Base-by-base conservation (phyloP, 2,329 filamentous ascomycete genomes). In the Massarina eburnea region DNA sequence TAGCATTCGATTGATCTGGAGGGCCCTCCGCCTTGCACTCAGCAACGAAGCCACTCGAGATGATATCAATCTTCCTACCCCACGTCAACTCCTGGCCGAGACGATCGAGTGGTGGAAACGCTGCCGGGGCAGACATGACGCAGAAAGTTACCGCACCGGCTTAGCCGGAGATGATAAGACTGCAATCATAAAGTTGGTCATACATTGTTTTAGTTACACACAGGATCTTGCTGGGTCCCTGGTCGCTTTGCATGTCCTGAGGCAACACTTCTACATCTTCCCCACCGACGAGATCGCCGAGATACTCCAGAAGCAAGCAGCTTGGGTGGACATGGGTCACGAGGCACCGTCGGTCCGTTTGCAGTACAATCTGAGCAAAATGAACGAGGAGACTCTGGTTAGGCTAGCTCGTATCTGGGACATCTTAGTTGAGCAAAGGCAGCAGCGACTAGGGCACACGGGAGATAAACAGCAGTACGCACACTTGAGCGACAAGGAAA, bases 131-230 rank as follows among this genome's bases (percentile, higher is more conserved):
- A 58, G 65, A 22, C 48, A 45, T 26, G 64, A 68, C 32, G 54
- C 59, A 17, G 44, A 54, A 6, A 60, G 59, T 2, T 70, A 66
- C 39, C 50, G 49, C 1, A 54, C 54, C 10, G 64, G 64, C 2
- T 49, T 68, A 4, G 52, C 57, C 14, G 61, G 46, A 14, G 39
- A 44, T n/a, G 46, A 62, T 14, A 45, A 51, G 10, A 57, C 52
- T 10, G 64, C 62, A 5, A 54, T 68, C 15, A 52, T 46, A 8
- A 45, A 43, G 12, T 44, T 67, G 17, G 55, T 71, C n/a, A 53
- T 69, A 50, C 59, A 67, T 27, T 70, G 65, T 48, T 70, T 71
- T 52, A 63, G 62, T 48, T 65, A 60, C 33, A 54, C 49, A 17
- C 51, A 59, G 21, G 67, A 71, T 43, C 46, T 69, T 1, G 46